A percentile compares a stretch with the other conserved stretches of the same genome.
phyloP scores from a whole-genome alignment of 78 protist species.

The Polysphondylium violaceum region DNA sequence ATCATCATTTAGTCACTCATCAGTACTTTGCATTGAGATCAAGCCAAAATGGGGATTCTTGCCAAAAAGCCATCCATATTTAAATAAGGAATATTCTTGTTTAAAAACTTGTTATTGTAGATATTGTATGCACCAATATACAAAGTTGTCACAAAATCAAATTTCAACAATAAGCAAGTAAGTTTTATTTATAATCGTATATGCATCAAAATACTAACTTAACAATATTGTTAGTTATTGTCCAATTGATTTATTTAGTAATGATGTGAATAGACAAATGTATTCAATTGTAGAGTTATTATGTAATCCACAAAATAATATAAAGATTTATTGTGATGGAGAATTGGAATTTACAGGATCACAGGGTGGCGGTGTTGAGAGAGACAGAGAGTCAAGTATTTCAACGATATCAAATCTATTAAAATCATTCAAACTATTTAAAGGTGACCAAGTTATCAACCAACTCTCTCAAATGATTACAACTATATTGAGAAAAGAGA shows the following conservation, averaged over 20 bases:
- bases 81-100: not conserved
- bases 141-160: too few species aligned
- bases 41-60: conserved; percentile 74
- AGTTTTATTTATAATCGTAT: not conserved
- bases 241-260: conserved; percentile 71
- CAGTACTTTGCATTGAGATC: conserved; percentile 39
- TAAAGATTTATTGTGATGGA: conserved; percentile 66
- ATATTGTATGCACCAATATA: conserved; percentile 73
- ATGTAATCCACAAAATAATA: conserved; percentile 60
- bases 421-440: not conserved
- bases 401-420: conserved; percentile 1
- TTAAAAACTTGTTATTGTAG: conserved; percentile 44
- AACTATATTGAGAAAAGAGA: conserved; percentile 18
- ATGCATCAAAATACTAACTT: too few species aligned
- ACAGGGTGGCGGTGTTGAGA: conserved; percentile 54
- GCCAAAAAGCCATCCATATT: not conserved
- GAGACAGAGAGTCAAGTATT: not conserved
- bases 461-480: not conserved
- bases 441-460: not conserved
- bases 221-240: conserved; percentile 39
- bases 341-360: conserved; percentile 48
- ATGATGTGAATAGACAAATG: conserved; percentile 12
- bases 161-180: conserved; percentile 1
- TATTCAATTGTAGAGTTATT: conserved; percentile 18
- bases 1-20: not conserved